Evolutionary conservation across 1,139 yeast species (phyloP).

Genomic region (Geotrichum carabidarum): DNA sequence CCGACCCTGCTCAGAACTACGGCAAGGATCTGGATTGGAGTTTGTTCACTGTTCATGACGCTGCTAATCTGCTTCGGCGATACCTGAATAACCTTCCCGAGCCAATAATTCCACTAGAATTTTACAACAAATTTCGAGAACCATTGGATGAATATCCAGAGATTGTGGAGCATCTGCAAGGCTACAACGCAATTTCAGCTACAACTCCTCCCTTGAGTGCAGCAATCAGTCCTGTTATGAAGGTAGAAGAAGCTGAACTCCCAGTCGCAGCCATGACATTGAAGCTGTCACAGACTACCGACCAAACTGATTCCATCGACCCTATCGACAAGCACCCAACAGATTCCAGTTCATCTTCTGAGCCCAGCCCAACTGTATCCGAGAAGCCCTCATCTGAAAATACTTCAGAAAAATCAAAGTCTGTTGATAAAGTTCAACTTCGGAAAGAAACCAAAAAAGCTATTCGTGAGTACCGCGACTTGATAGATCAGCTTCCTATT

Average conservation of each 20-base stretch:
- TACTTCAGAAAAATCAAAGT: background rate
- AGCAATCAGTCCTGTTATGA: conserved; percentile 15
- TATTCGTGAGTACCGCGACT: conserved; percentile 58
- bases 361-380: too few relatives aligned
- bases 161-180: conserved; percentile 56
- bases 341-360: too few relatives aligned
- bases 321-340: too few relatives aligned
- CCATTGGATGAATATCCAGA: conserved; percentile 62
- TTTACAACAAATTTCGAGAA: conserved; percentile 73
- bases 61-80: conserved; percentile 83
- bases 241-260: too few relatives aligned
- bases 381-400: background rate
- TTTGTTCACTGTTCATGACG: conserved; percentile 93
- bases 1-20: conserved; percentile 71
- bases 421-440: background rate
- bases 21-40: conserved; percentile 89
- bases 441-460: conserved; percentile 58
- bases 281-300: background rate
- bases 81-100: conserved; percentile 86
- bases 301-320: too few relatives aligned
- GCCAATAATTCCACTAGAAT: conserved; percentile 76
- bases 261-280: too few relatives aligned
- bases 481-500: conserved; percentile 63
- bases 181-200: conserved; percentile 20
- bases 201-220: conserved; percentile 21